These are phyloP conservation scores for Podospora tetraspora DNA, from an alignment of 495 filamentous ascomycete genomes.

Conservation along the genomic window DNA sequence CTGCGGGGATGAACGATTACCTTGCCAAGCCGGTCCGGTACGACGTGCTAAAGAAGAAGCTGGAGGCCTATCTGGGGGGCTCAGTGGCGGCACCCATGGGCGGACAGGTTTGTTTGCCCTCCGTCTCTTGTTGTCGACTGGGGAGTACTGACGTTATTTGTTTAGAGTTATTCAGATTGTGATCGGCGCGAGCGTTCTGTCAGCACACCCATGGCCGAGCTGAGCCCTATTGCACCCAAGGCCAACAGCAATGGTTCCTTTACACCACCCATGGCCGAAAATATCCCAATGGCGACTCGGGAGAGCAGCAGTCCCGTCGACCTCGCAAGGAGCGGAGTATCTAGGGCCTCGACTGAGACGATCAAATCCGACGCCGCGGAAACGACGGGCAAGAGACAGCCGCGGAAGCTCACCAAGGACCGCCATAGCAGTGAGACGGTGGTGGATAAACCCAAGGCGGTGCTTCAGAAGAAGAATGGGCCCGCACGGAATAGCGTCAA, in stretches of 20 bases:
- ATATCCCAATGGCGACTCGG: neutral
- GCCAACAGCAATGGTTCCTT: constrained; percentile 3
- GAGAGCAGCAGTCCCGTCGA: neutral
- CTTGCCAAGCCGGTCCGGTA: constrained; percentile 84
- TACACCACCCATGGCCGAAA: neutral
- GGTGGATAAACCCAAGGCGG: constrained; percentile 7
- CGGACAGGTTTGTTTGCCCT: constrained; percentile 11
- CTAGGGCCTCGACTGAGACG: constrained; percentile 4
- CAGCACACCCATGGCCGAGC: neutral
- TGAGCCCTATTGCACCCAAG: neutral
- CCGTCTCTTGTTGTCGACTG: neutral
- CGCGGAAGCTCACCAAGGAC: constrained; percentile 6
- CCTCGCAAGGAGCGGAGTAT: neutral
- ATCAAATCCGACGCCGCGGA: constrained; percentile 3
- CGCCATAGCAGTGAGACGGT: neutral
- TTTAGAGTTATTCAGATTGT: neutral
- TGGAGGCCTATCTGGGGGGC: constrained; percentile 54
- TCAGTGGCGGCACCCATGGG: constrained; percentile 7
- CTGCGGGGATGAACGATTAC: constrained; percentile 94
- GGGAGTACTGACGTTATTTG: neutral
- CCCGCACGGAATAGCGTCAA: neutral
- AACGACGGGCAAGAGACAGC: constrained; percentile 5
- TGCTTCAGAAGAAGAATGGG: constrained; percentile 10
- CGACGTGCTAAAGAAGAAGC: constrained; percentile 65
- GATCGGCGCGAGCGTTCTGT: constrained; percentile 2